Evolutionary conservation across 495 filamentous ascomycete species (phyloP), one percentile per base, ranked within the genome.

Genomic region (Penicillium ochrochloron): DNA sequence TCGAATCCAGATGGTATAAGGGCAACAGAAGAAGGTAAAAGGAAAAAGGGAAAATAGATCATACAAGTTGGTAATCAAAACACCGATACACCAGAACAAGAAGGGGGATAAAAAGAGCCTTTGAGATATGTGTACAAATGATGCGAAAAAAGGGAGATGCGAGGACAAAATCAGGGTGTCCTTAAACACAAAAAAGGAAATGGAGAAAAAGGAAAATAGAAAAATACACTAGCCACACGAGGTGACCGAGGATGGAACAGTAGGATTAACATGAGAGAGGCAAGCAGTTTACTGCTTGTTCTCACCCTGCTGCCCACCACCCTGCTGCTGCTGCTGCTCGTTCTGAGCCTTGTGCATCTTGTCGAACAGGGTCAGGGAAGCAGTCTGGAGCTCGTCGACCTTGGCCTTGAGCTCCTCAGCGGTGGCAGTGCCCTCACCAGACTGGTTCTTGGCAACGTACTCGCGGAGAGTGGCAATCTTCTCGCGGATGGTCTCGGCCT

Each of bases 261-360:
- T 59, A 27, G 44, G 42, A 37, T 23, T 50, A 25, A 52, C 34
- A 54, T 46, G 48, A 60, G 27, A 55, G 23, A 41, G 48, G 60
- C 14, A 67, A 58, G 57, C 59, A 62, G 70, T 73, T 89, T 87
- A 91, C 63, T 85, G 81, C 86, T 96, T 95, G 83, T 93, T 96
- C 87, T 97, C 93, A 65, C 90, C 88, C 78, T 80, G 72, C 69
- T 73, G 71, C 80, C 94, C 89, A 67, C 78, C 76, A 60, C 72
- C 74, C 70, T 81, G 79, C 62, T 77, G 81, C 80, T 27, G 25
- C 25, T 77, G 86, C 78, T 91, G 85, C 84, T 94, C 92, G 67
- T 78, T 71, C 66, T 92, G 87, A 55, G 96, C 93, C 85, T 96
- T 96, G 89, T 99, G 95, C 92, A 99, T 97, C 90, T 99, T 97